phyloP scores from a whole-genome alignment of 116 monocot species.

The Dioscorea cayenensis region DNA sequence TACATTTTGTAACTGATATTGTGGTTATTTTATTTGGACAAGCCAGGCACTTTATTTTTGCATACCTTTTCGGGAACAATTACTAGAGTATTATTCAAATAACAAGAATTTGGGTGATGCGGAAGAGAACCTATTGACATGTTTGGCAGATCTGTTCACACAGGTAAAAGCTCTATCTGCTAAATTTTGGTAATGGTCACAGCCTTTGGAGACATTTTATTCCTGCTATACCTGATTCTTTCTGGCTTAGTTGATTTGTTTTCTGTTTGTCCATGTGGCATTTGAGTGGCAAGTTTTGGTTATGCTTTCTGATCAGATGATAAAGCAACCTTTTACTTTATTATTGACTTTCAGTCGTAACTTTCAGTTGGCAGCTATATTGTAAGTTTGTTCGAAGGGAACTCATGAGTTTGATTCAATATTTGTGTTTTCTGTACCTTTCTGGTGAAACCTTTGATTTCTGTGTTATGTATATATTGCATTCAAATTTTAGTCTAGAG shows the following conservation, averaged over 20 bases:
- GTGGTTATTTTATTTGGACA: constrained; percentile 5
- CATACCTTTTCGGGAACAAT: constrained; percentile 80
- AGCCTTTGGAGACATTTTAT: too few species aligned
- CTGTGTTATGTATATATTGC: too few species aligned
- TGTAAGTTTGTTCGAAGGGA: neutral
- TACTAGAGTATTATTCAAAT: constrained; percentile 79
- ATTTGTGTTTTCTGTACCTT: too few species aligned
- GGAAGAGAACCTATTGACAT: constrained; percentile 81
- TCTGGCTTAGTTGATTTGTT: too few species aligned
- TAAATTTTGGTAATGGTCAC: neutral
- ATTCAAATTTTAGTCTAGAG: neutral
- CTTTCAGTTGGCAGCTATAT: neutral
- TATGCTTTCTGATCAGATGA: neutral
- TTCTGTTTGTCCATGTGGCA: too few species aligned
- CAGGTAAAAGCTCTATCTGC: constrained; percentile 45
- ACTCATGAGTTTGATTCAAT: neutral
- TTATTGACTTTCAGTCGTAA: neutral
- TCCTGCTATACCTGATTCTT: too few species aligned
- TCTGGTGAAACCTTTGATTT: too few species aligned
- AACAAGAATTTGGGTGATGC: constrained; percentile 64
- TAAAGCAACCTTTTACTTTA: neutral
- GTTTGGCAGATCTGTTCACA: constrained; percentile 89
- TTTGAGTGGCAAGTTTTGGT: too few species aligned
- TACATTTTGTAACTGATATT: constrained; percentile 1
- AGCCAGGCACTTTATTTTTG: constrained; percentile 86